Base-by-base conservation (phyloP, 768 basidiomycete genomes). In the Candolleomyces eurysporus region DNA sequence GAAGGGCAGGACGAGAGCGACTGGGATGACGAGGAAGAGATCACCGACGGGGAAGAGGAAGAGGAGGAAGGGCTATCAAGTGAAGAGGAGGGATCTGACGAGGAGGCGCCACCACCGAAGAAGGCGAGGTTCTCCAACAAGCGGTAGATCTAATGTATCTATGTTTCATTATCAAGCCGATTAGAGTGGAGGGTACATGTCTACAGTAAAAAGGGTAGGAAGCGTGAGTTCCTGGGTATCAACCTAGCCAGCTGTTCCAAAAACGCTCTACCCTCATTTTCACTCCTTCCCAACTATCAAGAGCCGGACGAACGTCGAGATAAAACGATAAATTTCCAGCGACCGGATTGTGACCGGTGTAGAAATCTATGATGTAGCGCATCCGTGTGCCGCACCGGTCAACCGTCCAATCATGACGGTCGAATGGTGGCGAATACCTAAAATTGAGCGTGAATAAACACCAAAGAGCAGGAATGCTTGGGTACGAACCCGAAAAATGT, bases 351-450 rank as follows among this genome's bases (percentile, higher is more conserved):
- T 85, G 85, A 17, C 96, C 96, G 3, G 92, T 91, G 78, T 99
- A 99, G 75, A 98, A 99, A 76, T 99, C 97, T 68, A 99, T 97
- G 61, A 99, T 87, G 77, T 99, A 99, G 55, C 96, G 88, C 71
- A 94, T 81, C 60, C 85, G 87, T 9, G 84, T 85, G 5, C 95
- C 96, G 70, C 96, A 97, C 39, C 96, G 88, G 73, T 97, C 94
- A 54, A 99, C 88, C 54, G 93, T 73, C 97, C 97, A 99, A 73
- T 98, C 96, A 66, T 99, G 97, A 58, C 94, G 81, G 72, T 99
- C 97, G 74, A 99, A 99, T 0, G 97, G 97, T 22, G 92, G 82
- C 30, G 92, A 82, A 73, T 97, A 99, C 11, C 96, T 99, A 66
- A 46, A 36, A 1, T 36, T 11, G 36, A 36, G 11, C 8, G 36